A percentile compares a stretch with the other conserved stretches of the same genome.
These are phyloP conservation scores for Amauroascus niger DNA, from an alignment of 2,329 filamentous ascomycete genomes.

Conservation along the genomic window DNA sequence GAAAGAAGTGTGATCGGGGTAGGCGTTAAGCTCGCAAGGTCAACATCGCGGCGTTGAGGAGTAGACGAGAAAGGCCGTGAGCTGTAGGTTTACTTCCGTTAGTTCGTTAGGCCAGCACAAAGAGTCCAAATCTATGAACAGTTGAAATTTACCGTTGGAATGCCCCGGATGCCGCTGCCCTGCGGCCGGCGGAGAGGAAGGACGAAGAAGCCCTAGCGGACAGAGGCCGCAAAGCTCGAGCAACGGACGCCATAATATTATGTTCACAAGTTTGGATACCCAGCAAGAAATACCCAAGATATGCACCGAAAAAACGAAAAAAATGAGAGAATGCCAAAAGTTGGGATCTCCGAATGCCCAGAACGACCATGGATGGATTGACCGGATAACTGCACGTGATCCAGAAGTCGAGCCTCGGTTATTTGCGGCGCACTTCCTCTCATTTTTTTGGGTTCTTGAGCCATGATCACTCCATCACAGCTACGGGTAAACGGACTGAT, in stretches of 20 bases:
- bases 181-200: slow-evolving; percentile 33
- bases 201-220: slow-evolving; percentile 32
- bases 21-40: slow-evolving; percentile 70
- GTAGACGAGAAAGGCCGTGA: slow-evolving; percentile 54
- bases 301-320: slow-evolving; percentile 6
- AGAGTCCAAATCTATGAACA: neutral
- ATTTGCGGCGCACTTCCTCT: slow-evolving; percentile 8
- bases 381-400: slow-evolving; percentile 10
- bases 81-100: slow-evolving; percentile 23
- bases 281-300: neutral
- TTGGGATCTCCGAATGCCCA: neutral
- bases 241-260: slow-evolving; percentile 40
- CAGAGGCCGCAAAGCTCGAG: slow-evolving; percentile 39
- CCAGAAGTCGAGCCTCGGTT: slow-evolving; percentile 18
- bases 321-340: neutral
- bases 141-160: slow-evolving; percentile 32
- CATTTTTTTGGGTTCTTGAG: neutral
- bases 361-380: neutral
- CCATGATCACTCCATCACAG: neutral
- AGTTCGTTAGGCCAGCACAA: neutral
- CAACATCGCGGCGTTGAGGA: slow-evolving; percentile 43
- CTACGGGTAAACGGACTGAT: neutral
- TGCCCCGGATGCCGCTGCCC: slow-evolving; percentile 30
- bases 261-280: neutral
- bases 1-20: slow-evolving; percentile 90